phyloP scores from a whole-genome alignment of 352 stramenopile genomes.

The Globisporangium alternatum region DNA sequence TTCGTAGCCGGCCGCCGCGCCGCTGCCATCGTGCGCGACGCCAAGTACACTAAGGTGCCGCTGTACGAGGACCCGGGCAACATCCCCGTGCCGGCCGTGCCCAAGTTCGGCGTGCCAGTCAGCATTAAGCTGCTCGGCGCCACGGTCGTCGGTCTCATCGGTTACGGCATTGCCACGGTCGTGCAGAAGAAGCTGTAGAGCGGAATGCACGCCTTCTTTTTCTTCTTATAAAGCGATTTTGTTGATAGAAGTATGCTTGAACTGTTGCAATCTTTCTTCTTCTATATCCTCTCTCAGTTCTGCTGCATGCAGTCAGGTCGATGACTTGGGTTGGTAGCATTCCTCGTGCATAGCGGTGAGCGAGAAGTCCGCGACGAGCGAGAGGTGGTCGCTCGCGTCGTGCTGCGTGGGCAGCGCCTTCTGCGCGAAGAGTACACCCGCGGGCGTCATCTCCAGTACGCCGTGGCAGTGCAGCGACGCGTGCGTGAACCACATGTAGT shows the following conservation, averaged over 20 bases:
- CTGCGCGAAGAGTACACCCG: slow-evolving; percentile 45
- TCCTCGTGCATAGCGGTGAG: slow-evolving; percentile 19
- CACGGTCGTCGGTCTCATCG: slow-evolving; percentile 50
- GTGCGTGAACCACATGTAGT: slow-evolving; percentile 70
- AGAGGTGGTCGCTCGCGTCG: slow-evolving; percentile 63
- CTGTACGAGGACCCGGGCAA: slow-evolving; percentile 86
- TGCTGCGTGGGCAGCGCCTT: slow-evolving; percentile 49
- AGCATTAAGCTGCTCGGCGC: slow-evolving; percentile 57
- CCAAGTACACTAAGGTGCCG: slow-evolving; percentile 62
- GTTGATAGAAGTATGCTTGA: neutral
- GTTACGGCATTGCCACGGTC: slow-evolving; percentile 62
- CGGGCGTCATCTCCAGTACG: slow-evolving; percentile 59
- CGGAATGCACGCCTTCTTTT: neutral
- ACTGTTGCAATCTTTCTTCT: neutral
- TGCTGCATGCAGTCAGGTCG: slow-evolving; percentile 2
- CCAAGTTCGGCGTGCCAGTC: slow-evolving; percentile 69
- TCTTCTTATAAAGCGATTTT: neutral
- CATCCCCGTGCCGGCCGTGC: slow-evolving; percentile 64
- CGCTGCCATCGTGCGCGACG: slow-evolving; percentile 73
- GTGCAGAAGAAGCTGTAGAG: slow-evolving; percentile 40
- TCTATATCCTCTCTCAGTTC: neutral
- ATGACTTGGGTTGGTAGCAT: neutral
- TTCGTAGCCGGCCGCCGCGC: slow-evolving; percentile 82
- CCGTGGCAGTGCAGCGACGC: slow-evolving; percentile 53
- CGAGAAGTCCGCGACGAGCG: slow-evolving; percentile 66